These are phyloP conservation scores for Phytophthora crassamura DNA, from an alignment of 352 stramenopile genomes.

Conservation along the genomic window DNA sequence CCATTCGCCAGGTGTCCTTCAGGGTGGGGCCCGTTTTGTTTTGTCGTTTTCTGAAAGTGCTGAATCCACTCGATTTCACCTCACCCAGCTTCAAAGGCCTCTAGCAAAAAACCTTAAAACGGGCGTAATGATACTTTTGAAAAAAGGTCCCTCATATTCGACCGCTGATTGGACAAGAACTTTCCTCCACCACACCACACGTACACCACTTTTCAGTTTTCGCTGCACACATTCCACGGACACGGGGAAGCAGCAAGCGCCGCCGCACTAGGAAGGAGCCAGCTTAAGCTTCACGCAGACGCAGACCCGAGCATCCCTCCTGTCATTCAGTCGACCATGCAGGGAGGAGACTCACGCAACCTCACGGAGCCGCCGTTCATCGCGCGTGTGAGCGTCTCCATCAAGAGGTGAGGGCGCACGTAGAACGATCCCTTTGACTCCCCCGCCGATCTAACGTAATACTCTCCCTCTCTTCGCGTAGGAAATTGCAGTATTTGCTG, in stretches of 20 bases:
- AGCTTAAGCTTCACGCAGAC: not conserved
- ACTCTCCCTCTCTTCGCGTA: conserved; percentile 31
- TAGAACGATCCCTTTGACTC: no score
- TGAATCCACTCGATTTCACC: no score
- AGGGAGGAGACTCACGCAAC: conserved; percentile 63
- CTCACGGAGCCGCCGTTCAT: conserved; percentile 85
- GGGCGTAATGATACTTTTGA: no score
- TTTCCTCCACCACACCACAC: conserved; percentile 1
- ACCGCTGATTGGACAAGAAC: not conserved
- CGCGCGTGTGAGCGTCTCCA: conserved; percentile 75
- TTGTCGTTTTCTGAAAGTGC: no score
- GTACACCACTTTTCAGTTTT: conserved; percentile 23
- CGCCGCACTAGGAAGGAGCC: conserved; percentile 3
- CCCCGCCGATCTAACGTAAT: not conserved
- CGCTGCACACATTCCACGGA: conserved; percentile 22
- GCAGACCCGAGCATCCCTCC: conserved; percentile 9
- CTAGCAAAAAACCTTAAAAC: no score
- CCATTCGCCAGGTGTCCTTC: no score
- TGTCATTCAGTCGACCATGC: conserved; percentile 25
- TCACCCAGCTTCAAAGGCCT: no score
- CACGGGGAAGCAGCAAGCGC: conserved; percentile 33
- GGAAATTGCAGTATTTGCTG: conserved; percentile 97
- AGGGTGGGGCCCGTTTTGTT: no score
- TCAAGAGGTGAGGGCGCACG: conserved; percentile 60
- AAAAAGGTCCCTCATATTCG: no score